These are phyloP conservation scores for Ochromonas danica DNA, from an alignment of 108 stramenopile species.

Conservation along the genomic window DNA sequence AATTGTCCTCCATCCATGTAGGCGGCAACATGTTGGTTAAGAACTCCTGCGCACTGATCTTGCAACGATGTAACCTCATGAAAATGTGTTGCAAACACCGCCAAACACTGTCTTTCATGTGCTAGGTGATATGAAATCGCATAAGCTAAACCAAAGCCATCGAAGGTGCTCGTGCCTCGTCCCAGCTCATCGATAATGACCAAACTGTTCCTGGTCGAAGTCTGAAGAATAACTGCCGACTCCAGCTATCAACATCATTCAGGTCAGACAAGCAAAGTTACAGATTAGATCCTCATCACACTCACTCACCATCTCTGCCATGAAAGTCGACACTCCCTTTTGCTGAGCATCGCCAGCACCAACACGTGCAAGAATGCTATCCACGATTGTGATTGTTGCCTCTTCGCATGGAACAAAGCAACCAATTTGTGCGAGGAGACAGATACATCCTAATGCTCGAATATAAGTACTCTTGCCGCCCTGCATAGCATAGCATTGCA, in stretches of 20 bases:
- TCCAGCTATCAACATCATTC: constrained; percentile 58
- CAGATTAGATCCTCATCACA: background rate
- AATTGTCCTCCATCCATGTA: background rate
- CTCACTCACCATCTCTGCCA: constrained; percentile 86
- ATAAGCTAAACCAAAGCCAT: constrained; percentile 91
- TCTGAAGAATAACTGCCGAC: constrained; percentile 79
- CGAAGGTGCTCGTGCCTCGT: constrained; percentile 91
- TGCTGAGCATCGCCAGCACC: constrained; percentile 93
- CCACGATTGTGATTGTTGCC: constrained; percentile 76
- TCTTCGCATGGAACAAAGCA: constrained; percentile 72
- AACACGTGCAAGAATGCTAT: constrained; percentile 82
- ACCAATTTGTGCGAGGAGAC: constrained; percentile 92
- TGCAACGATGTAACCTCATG: constrained; percentile 87
- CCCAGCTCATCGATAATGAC: constrained; percentile 99
- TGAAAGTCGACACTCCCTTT: constrained; percentile 92
- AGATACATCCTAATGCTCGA: constrained; percentile 81
- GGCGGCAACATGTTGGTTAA: background rate
- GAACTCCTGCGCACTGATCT: constrained; percentile 42
- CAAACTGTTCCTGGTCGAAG: constrained; percentile 77
- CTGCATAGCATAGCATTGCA: background rate
- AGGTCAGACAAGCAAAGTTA: background rate
- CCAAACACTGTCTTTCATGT: constrained; percentile 68
- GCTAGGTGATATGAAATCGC: constrained; percentile 88
- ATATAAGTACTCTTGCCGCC: constrained; percentile 91
- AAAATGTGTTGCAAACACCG: constrained; percentile 98